Evolutionary conservation across 164 flowering plant genomes (phyloP).

Genomic region (Piper betle): DNA sequence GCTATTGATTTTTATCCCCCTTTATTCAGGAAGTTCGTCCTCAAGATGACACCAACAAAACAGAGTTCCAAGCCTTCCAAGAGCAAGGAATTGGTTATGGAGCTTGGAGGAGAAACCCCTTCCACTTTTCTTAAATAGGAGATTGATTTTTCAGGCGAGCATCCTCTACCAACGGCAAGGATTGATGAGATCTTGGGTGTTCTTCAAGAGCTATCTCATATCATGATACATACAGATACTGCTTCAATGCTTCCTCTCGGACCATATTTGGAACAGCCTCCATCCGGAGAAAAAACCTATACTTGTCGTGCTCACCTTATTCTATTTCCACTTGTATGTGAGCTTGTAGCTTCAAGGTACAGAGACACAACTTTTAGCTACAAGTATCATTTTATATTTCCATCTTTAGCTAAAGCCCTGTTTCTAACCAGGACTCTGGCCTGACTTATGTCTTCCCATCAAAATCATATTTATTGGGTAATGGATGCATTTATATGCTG

Average conservation of each 20-base stretch:
- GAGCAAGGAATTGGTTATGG: too few relatives aligned
- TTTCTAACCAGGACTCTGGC: not conserved
- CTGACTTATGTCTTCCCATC: too few relatives aligned
- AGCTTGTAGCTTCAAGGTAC: slow-evolving; percentile 82
- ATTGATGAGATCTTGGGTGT: slow-evolving; percentile 62
- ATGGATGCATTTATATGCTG: not conserved
- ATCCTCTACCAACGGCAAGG: slow-evolving; percentile 55
- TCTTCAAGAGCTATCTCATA: slow-evolving; percentile 58
- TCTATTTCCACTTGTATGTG: slow-evolving; percentile 71
- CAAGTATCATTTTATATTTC: not conserved
- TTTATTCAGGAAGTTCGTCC: too few relatives aligned
- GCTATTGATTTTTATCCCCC: too few relatives aligned
- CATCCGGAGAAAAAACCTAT: slow-evolving; percentile 17
- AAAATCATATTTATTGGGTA: not conserved
- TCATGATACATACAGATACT: slow-evolving; percentile 55
- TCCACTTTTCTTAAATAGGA: too few relatives aligned
- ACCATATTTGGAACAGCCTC: slow-evolving; percentile 38
- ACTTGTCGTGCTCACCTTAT: slow-evolving; percentile 55
- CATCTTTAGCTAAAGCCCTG: not conserved
- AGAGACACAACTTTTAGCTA: not conserved
- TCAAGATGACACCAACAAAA: too few relatives aligned
- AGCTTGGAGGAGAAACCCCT: too few relatives aligned
- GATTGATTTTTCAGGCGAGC: slow-evolving; percentile 44
- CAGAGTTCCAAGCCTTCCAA: too few relatives aligned
- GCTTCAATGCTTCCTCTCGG: slow-evolving; percentile 49